A percentile compares a stretch with the other conserved stretches of the same genome.
These are phyloP conservation scores for Eleusine indica DNA, from an alignment of 176 grass and related monocot species.

Conservation along the genomic window DNA sequence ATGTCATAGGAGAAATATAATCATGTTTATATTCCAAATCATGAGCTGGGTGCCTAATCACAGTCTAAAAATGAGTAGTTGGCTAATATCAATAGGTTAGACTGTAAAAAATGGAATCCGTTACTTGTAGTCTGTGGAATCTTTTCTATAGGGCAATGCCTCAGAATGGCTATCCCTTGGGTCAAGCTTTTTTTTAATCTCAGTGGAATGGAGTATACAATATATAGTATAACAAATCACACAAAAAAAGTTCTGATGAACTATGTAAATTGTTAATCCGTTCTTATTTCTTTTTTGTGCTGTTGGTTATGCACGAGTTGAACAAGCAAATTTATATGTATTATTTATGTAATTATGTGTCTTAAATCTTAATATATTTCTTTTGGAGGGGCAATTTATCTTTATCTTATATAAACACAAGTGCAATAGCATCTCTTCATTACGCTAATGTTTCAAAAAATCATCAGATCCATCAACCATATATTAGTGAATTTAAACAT, in stretches of 20 bases:
- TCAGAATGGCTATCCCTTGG: no score
- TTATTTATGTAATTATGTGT: neutral
- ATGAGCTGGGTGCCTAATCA: no score
- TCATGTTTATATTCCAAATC: no score
- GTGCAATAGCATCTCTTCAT: constrained; percentile 16
- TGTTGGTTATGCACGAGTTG: neutral
- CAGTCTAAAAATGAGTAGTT: no score
- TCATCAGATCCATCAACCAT: neutral
- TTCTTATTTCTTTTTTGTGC: neutral
- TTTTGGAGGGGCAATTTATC: constrained; percentile 17
- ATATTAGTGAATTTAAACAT: constrained; percentile 33
- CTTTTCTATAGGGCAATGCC: no score
- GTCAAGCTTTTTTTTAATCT: neutral
- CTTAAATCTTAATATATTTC: neutral
- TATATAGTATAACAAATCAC: no score
- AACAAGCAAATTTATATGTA: neutral
- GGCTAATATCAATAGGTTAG: no score
- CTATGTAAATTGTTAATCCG: no score
- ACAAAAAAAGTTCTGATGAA: no score
- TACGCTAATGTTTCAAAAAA: constrained; percentile 18
- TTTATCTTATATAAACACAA: constrained; percentile 19
- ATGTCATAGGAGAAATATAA: no score
- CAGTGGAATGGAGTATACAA: neutral
- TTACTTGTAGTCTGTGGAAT: no score
- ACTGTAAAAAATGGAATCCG: no score